Evolutionary conservation across 2,329 filamentous ascomycete genomes (phyloP).

Genomic region (Colletotrichum camelliae): DNA sequence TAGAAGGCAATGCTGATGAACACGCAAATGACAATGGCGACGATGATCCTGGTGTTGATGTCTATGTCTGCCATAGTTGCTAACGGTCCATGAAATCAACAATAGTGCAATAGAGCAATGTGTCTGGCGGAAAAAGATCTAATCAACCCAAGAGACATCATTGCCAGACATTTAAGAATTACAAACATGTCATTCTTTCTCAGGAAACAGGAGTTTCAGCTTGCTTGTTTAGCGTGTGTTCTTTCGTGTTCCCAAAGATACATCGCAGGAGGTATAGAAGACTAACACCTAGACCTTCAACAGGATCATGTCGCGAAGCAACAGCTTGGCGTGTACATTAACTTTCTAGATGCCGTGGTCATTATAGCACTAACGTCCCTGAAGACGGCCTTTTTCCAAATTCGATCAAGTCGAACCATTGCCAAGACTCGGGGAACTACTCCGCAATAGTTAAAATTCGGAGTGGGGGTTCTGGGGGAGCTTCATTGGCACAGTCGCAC

Average conservation of each 20-base stretch:
- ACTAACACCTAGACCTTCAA: not conserved
- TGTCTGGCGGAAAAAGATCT: not conserved
- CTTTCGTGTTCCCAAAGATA: not conserved
- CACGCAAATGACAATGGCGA: constrained; percentile 22
- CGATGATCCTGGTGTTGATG: not conserved
- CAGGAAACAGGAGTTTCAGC: not conserved
- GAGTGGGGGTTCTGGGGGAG: not conserved
- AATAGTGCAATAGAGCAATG: not conserved
- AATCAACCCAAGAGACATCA: not conserved
- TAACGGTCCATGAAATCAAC: not conserved
- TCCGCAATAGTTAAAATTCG: not conserved
- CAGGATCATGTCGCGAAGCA: not conserved
- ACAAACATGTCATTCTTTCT: not conserved
- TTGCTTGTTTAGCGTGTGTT: not conserved
- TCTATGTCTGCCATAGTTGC: not conserved
- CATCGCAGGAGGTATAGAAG: not conserved
- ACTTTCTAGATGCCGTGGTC: not conserved
- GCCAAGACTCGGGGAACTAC: not conserved
- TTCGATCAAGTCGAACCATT: not conserved
- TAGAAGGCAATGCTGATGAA: constrained; percentile 37
- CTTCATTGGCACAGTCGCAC: not conserved
- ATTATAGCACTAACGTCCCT: not conserved
- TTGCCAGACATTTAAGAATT: not conserved
- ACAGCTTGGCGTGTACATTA: not conserved
- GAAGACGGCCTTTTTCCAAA: not conserved